phyloP scores from a whole-genome alignment of 176 grass and related monocot genomes.

The Bonia amplexicaulis region DNA sequence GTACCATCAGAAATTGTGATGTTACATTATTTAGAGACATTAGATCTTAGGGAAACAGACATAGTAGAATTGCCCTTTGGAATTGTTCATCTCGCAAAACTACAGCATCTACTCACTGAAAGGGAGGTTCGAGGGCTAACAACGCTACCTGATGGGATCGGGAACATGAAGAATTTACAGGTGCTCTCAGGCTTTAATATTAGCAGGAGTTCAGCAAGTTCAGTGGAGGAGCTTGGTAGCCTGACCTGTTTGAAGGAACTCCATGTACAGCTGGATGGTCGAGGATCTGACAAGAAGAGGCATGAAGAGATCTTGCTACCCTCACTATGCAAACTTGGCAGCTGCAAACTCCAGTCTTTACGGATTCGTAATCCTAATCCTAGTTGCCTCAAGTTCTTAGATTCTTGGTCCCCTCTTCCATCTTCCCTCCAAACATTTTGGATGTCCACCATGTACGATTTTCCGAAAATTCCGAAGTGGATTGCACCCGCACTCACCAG shows the following conservation, averaged over 20 bases:
- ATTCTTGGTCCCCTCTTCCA: too few species aligned
- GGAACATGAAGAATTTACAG: not conserved
- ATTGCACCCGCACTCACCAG: too few species aligned
- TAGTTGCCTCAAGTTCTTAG: too few species aligned
- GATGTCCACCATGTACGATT: too few species aligned
- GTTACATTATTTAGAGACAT: not conserved
- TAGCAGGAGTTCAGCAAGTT: not conserved
- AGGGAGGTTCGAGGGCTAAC: not conserved
- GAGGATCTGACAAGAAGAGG: too few species aligned
- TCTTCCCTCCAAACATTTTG: too few species aligned
- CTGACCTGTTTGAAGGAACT: not conserved
- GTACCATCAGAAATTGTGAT: not conserved
- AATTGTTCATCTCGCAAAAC: not conserved
- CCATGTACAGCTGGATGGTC: not conserved
- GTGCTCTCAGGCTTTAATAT: not conserved
- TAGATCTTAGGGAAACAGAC: not conserved
- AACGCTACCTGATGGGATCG: constrained; percentile 3
- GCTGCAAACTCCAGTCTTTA: too few species aligned
- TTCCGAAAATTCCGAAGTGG: too few species aligned
- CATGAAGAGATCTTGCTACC: too few species aligned
- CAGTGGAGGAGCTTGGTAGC: not conserved
- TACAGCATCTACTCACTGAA: not conserved
- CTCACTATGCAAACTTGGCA: too few species aligned
- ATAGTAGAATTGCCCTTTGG: not conserved
- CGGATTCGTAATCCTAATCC: too few species aligned